phyloP scores from a whole-genome alignment of 257 asterid genomes.

The Eucommia ulmoides region DNA sequence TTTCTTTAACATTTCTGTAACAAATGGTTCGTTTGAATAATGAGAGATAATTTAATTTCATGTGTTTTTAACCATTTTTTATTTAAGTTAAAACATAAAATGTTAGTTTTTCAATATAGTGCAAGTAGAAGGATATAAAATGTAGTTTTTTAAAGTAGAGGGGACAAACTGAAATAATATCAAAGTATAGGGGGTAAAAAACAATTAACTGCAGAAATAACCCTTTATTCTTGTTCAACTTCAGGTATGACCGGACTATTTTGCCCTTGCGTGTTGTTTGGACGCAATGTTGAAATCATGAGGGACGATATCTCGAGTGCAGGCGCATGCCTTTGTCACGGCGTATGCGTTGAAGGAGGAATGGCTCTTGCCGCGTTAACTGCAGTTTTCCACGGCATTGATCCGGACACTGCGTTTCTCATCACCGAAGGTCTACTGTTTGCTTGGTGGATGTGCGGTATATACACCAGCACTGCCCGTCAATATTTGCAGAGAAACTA shows the following conservation, averaged over 20 bases:
- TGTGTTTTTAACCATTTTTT: too few relatives aligned
- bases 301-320: constrained; percentile 41
- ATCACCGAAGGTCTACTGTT: constrained; percentile 62
- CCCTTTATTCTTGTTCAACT: neutral
- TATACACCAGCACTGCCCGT: constrained; percentile 76
- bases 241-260: constrained; percentile 50
- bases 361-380: constrained; percentile 58
- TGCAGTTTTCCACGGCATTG: constrained; percentile 56
- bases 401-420: constrained; percentile 58
- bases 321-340: constrained; percentile 54
- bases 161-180: neutral
- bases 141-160: neutral
- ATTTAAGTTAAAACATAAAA: too few relatives aligned
- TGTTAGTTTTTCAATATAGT: neutral
- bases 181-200: neutral
- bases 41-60: too few relatives aligned
- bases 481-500: constrained; percentile 62
- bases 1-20: too few relatives aligned
- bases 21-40: too few relatives aligned
- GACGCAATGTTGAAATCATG: constrained; percentile 50
- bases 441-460: constrained; percentile 87
- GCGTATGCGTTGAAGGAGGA: constrained; percentile 63
- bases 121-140: neutral
- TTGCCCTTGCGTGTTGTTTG: constrained; percentile 66
- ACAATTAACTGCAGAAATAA: neutral